Evolutionary conservation across 78 protist species (phyloP), one percentile per base, ranked within the genome.

Genomic region (Capsaspora owczarzaki): DNA sequence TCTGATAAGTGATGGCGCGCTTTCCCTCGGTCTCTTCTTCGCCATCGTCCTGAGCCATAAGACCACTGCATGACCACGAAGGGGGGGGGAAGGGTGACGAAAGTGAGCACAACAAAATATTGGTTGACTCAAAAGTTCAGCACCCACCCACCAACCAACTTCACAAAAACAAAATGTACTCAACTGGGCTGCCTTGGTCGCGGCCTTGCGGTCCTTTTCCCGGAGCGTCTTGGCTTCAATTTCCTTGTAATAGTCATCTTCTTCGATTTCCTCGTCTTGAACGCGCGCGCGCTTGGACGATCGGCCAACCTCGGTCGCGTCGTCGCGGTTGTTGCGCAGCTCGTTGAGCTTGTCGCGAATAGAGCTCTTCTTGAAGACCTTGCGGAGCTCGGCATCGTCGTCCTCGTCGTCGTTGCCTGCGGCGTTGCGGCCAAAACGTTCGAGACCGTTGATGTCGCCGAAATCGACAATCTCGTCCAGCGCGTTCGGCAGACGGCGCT

Each of bases 21-120:
- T 78, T 83, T 47, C 77, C 82, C 31, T 75, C 85, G 12, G 66
- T 79, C 27, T 25, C 79, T 33, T 72, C 85, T n/a, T 82, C 79
- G 69, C 37, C 56, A 16, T 49, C 56, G 16, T 49, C 10, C 56
- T 20, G n/a, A 49, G n/a, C 10, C 66, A 56, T 16, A 56, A 3
- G 25, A 29, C 4, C 10, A 56, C 66, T 16, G 66, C 20, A 56
- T 56, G 4, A 56, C 4, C 12, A 46, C 51, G 12, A 5, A 14
- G 12, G 5, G 25, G 66, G 14, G 25, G 25, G 33, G n/a, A 56
- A 56, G 25, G 35, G 66, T 16, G 66, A 56, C 66, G 29, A 56
- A 56, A 56, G 10, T 2, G 25, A 10, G 33, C 35, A 56, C 66
- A 3, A 56, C 66, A 25, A 2, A n/a, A n/a, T n/a, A n/a, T n/a